Evolutionary conservation across 345 rosid genomes (phyloP).

Genomic region (Aquilaria yunnanensis): DNA sequence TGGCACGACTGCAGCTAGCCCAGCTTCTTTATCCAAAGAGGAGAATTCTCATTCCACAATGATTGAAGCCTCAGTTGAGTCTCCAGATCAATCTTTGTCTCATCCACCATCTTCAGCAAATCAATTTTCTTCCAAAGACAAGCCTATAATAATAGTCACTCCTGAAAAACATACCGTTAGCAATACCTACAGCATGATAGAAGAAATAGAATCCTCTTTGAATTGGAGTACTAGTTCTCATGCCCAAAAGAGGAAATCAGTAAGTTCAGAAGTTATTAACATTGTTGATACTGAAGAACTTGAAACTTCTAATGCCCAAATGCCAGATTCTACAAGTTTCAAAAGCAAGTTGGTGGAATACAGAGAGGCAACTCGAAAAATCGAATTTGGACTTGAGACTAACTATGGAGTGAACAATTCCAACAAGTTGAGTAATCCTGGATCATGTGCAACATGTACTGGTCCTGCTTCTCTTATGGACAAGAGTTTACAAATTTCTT

Average conservation of each 20-base stretch:
- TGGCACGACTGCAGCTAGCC: conserved; percentile 30
- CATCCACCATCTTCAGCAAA: conserved; percentile 30
- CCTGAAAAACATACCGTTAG: conserved; percentile 35
- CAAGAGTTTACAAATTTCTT: conserved; percentile 44
- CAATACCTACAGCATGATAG: conserved; percentile 23
- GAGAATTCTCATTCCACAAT: conserved; percentile 41
- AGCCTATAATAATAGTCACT: conserved; percentile 29
- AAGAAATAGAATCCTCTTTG: conserved; percentile 47
- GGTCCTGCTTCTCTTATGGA: conserved; percentile 27
- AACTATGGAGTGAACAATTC: conserved; percentile 22
- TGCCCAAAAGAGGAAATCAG: conserved; percentile 43
- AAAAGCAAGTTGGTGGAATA: conserved; percentile 13
- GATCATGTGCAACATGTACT: background rate
- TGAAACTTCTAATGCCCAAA: conserved; percentile 19
- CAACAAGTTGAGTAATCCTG: conserved; percentile 18
- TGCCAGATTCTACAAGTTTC: conserved; percentile 21
- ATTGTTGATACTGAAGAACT: conserved; percentile 24
- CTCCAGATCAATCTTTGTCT: conserved; percentile 36
- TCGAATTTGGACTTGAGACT: conserved; percentile 44
- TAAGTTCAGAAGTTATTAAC: conserved; percentile 30
- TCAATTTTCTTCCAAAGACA: conserved; percentile 23
- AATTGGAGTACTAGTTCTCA: conserved; percentile 60
- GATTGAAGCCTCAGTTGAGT: conserved; percentile 40
- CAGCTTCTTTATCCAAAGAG: conserved; percentile 41
- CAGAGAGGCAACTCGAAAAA: conserved; percentile 33